Conservation (phyloP, 106 monocot species). For the Allium sativum region DNA sequence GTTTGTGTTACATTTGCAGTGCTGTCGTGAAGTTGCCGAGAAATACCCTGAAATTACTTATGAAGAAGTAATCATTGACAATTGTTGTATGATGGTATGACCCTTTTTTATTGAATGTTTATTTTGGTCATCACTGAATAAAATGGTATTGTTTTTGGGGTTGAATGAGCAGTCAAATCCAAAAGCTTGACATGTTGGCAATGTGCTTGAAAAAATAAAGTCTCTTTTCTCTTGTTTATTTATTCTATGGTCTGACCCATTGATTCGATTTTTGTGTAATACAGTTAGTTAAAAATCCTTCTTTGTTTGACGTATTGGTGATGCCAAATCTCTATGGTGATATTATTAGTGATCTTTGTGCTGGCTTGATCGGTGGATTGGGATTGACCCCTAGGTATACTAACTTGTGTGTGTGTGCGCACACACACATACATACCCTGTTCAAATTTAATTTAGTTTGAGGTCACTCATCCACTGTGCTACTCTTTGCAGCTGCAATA, state of each 20-base stretch:
- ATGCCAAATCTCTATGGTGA: slow-evolving; percentile 99
- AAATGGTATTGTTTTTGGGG: no score
- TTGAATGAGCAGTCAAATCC: no score
- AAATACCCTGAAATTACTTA: slow-evolving; percentile 88
- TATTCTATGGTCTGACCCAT: not conserved
- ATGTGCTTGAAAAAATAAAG: not conserved
- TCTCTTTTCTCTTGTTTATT: not conserved
- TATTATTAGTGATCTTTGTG: slow-evolving; percentile 97
- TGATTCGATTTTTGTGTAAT: not conserved
- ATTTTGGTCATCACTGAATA: no score
- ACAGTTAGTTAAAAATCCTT: slow-evolving; percentile 89
- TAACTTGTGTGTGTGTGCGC: no score
- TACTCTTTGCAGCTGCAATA: slow-evolving; percentile 57
- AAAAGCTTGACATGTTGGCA: no score
- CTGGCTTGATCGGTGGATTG: slow-evolving; percentile 93
- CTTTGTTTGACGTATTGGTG: slow-evolving; percentile 86
- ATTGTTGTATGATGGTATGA: slow-evolving; percentile 94
- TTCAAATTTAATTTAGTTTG: not conserved
- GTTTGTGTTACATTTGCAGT: slow-evolving; percentile 30
- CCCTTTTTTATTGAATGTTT: no score
- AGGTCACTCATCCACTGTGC: not conserved
- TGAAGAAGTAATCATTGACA: slow-evolving; percentile 96
- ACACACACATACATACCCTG: no score
- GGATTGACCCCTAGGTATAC: slow-evolving; percentile 86
- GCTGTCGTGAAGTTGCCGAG: slow-evolving; percentile 93